Percentiles rank a stretch among this genome's conserved stretches.
Conservation (phyloP, 2,329 filamentous ascomycete species). For the Clarireedia homoeocarpa region DNA sequence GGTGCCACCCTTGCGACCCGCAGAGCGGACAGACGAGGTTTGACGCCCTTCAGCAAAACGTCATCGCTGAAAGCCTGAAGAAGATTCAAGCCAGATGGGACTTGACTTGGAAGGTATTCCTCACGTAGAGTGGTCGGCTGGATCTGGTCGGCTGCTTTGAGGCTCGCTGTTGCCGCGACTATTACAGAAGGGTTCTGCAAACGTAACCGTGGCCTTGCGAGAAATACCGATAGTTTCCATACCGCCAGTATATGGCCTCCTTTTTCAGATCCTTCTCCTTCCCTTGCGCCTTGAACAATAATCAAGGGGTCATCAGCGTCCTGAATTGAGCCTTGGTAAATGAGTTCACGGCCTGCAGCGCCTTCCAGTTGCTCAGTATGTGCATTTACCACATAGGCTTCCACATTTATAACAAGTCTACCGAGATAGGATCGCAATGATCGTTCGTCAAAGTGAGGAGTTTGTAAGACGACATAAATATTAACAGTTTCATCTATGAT, state of each 20-base stretch:
- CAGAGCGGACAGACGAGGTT: slow-evolving; percentile 63
- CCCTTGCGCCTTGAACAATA: slow-evolving; percentile 36
- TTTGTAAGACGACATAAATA: slow-evolving; percentile 60
- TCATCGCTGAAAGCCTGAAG: slow-evolving; percentile 65
- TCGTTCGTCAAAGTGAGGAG: slow-evolving; percentile 50
- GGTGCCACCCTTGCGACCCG: slow-evolving; percentile 69
- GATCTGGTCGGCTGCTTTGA: slow-evolving; percentile 44
- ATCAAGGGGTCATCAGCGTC: slow-evolving; percentile 44
- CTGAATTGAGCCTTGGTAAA: slow-evolving; percentile 48
- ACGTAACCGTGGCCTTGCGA: slow-evolving; percentile 53
- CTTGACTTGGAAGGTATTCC: slow-evolving; percentile 62
- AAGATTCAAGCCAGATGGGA: slow-evolving; percentile 67
- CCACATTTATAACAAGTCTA: slow-evolving; percentile 57
- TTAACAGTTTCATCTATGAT: slow-evolving; percentile 64
- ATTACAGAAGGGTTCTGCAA: slow-evolving; percentile 59
- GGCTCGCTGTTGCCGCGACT: slow-evolving; percentile 53
- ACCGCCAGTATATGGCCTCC: slow-evolving; percentile 43
- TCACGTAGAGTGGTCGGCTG: slow-evolving; percentile 37
- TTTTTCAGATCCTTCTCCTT: slow-evolving; percentile 25
- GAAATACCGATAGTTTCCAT: slow-evolving; percentile 54
- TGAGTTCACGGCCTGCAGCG: slow-evolving; percentile 46
- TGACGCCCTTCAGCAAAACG: slow-evolving; percentile 48
- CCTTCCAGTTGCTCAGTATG: slow-evolving; percentile 37
- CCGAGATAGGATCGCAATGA: slow-evolving; percentile 51
- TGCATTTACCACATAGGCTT: slow-evolving; percentile 57